Conservation (phyloP, 2,329 filamentous ascomycete species). For the Arthroderma sp. region DNA sequence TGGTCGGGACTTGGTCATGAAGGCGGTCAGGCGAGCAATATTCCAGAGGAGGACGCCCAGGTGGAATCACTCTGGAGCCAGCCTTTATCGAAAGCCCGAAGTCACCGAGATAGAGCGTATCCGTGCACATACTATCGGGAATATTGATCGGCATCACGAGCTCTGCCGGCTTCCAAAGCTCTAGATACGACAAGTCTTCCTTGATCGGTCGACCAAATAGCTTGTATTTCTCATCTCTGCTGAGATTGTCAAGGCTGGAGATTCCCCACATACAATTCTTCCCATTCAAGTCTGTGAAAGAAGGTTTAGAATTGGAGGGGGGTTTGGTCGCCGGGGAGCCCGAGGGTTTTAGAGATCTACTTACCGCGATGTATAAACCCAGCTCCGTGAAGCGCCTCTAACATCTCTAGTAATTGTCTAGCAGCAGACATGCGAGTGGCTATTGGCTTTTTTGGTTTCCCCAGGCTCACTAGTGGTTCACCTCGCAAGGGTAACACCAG, state of each 20-base stretch:
- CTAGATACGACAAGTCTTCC: slow-evolving; percentile 14
- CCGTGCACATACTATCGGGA: slow-evolving; percentile 13
- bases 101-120: slow-evolving; percentile 19
- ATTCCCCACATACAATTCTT: slow-evolving; percentile 20
- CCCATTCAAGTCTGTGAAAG: slow-evolving; percentile 15
- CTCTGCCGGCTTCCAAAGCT: slow-evolving; percentile 17
- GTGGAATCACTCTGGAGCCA: slow-evolving; percentile 7
- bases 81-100: slow-evolving; percentile 18
- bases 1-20: slow-evolving; percentile 14
- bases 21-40: slow-evolving; percentile 19
- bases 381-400: slow-evolving; percentile 16
- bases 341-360: slow-evolving; percentile 3
- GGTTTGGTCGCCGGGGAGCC: background rate
- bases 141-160: slow-evolving; percentile 13
- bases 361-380: slow-evolving; percentile 18
- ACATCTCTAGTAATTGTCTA: slow-evolving; percentile 15
- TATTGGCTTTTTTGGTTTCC: slow-evolving; percentile 8
- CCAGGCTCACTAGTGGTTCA: slow-evolving; percentile 10
- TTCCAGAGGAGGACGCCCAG: slow-evolving; percentile 9
- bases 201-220: slow-evolving; percentile 16
- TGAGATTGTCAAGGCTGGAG: slow-evolving; percentile 13
- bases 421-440: slow-evolving; percentile 18
- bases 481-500: slow-evolving; percentile 15
- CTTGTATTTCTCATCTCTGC: slow-evolving; percentile 16
- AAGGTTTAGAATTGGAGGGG: slow-evolving; percentile 8